Evolutionary conservation across 768 basidiomycete genomes (phyloP), one percentile per base, ranked within the genome.

Genomic region (Tulasnella sp.): DNA sequence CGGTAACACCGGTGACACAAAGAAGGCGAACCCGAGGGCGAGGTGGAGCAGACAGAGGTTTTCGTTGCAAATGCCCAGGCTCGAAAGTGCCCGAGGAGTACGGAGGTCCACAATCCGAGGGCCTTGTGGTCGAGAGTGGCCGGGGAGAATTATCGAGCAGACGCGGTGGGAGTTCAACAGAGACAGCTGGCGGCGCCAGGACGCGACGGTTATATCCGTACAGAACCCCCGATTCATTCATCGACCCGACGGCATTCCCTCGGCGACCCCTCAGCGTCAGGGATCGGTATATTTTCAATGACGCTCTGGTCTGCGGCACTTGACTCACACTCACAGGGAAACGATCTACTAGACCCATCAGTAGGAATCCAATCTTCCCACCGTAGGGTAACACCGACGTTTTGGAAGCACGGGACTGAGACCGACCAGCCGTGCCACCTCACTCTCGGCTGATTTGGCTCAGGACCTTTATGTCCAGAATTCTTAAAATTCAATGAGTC

Each of bases 111-210:
- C 31, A 69, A 69, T 69, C 16, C 31, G 28, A 69, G 64, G 64
- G 37, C 31, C 34, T 69, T 69, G 18, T 7, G 64, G 24, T 69
- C 64, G 64, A 69, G 31, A 69, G 64, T 28, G 64, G 64, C 31
- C 64, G 64, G n/a, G 64, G 64, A 69, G 11, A 69, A 69, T 28
- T 31, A 16, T 69, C 37, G 31, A 12, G 31, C 64, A 37, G 64
- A 31, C 64, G 64, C 64, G 64, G 64, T 69, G 64, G 64, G 64
- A 69, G 64, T 69, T 69, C 64, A 69, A 69, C 64, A 37, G 64
- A 69, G 64, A 69, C 64, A 34, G 16, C 64, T 31, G 64, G 64
- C 58, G 31, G 58, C 64, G 31, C 64, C 37, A 69, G 37, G 64
- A 69, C 37, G 64, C n/a, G 28, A 34, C 64, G 64, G 16, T 69